Conservation (phyloP, 345 rosid genomes). For the Turnera subulata region DNA sequence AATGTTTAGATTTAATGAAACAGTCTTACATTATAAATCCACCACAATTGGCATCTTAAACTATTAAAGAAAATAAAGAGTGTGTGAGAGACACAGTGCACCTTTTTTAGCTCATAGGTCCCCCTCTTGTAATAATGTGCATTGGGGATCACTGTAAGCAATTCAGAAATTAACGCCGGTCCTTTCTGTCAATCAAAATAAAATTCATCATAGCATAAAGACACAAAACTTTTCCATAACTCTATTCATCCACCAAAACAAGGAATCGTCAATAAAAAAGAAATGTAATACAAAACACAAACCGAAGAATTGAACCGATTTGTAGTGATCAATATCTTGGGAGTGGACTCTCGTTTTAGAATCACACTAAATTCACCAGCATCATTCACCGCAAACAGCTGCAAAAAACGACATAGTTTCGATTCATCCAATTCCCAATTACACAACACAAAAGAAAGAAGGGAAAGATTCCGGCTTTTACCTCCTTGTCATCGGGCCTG, state of each 20-base stretch:
- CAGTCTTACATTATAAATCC: too few species aligned
- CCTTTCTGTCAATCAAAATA: conserved; percentile 58
- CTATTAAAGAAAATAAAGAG: background rate
- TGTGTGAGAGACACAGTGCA: conserved; percentile 11
- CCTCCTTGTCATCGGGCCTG: conserved; percentile 93
- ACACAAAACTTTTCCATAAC: background rate
- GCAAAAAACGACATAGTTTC: conserved; percentile 7
- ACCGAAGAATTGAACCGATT: conserved; percentile 86
- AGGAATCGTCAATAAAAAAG: background rate
- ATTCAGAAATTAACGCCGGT: conserved; percentile 72
- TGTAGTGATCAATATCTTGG: conserved; percentile 86
- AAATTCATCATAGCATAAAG: background rate
- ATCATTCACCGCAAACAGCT: conserved; percentile 85
- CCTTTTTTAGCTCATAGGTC: conserved; percentile 92
- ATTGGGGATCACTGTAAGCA: conserved; percentile 79
- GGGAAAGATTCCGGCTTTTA: conserved; percentile 9
- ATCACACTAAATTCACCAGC: conserved; percentile 79
- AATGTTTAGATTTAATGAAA: too few species aligned
- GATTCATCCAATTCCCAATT: background rate
- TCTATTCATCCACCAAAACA: background rate
- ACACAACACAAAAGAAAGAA: background rate
- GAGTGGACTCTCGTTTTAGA: conserved; percentile 46
- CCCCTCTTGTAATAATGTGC: conserved; percentile 77
- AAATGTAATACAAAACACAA: conserved; percentile 29
- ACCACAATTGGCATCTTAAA: background rate